Percentiles rank a stretch among this genome's conserved stretches.
Conservation (phyloP, 78 protist species). For the Dictyostelium purpureum region DNA sequence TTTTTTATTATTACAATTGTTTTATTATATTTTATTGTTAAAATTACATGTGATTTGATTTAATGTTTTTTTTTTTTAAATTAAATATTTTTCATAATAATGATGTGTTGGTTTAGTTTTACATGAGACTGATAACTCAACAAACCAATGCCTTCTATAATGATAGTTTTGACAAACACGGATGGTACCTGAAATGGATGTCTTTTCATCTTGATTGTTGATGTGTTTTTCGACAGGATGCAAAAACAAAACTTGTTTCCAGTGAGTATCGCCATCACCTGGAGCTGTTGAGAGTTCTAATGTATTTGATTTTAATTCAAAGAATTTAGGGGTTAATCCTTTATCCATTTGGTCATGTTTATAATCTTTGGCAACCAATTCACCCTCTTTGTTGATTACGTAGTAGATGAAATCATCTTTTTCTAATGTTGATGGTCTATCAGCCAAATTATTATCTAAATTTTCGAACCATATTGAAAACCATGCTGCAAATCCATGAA, state of each 20-base stretch:
- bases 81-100: conserved; percentile 28
- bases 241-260: conserved; percentile 46
- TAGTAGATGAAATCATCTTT: background rate
- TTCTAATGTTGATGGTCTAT: background rate
- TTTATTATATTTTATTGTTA: too few species aligned
- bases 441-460: background rate
- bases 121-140: background rate
- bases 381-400: conserved; percentile 13
- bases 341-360: background rate
- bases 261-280: conserved; percentile 32
- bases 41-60: too few species aligned
- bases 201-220: background rate
- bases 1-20: too few species aligned
- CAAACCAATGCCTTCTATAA: conserved; percentile 64
- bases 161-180: conserved; percentile 29
- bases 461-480: conserved; percentile 52
- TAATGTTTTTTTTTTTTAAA: conserved; percentile 5
- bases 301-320: background rate
- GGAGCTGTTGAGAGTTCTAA: conserved; percentile 46
- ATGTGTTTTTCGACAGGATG: background rate
- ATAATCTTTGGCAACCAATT: background rate
- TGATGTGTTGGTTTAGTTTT: background rate
- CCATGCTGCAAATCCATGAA: conserved; percentile 61
- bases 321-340: background rate
- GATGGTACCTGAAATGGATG: background rate